These are phyloP conservation scores for Candida sanyaensis DNA, from an alignment of 1,139 yeast genomes.

Conservation along the genomic window DNA sequence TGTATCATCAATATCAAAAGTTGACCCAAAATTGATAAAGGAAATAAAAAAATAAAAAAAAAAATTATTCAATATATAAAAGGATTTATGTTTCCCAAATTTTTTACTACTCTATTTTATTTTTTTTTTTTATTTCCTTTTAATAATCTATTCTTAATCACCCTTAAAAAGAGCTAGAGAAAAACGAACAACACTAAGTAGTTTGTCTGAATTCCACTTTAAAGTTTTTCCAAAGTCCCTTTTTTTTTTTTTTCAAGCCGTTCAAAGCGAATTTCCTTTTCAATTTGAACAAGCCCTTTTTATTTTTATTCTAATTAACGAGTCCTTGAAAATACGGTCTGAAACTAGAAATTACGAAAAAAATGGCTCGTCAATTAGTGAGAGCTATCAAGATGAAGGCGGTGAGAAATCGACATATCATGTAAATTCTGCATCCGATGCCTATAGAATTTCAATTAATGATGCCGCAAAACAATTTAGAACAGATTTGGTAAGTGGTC, in stretches of 20 bases:
- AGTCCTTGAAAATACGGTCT: constrained; percentile 9
- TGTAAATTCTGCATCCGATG: not conserved
- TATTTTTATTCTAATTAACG: not conserved
- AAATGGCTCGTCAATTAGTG: constrained; percentile 10
- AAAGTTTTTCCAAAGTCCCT: not conserved
- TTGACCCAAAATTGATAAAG: too few relatives aligned
- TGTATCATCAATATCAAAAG: too few relatives aligned
- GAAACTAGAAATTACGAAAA: constrained; percentile 1
- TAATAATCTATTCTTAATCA: too few relatives aligned
- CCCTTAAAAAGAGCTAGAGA: too few relatives aligned
- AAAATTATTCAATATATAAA: too few relatives aligned
- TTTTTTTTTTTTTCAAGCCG: not conserved
- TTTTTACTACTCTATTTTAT: too few relatives aligned
- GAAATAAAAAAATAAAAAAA: too few relatives aligned
- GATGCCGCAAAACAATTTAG: constrained; percentile 38
- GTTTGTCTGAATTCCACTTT: too few relatives aligned
- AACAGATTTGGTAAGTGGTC: constrained; percentile 35
- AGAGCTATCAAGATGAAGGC: constrained; percentile 10
- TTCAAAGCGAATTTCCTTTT: not conserved
- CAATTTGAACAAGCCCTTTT: not conserved
- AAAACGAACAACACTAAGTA: too few relatives aligned
- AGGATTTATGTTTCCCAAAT: too few relatives aligned
- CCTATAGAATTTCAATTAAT: constrained; percentile 32
- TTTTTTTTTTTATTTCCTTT: too few relatives aligned
- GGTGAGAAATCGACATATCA: constrained; percentile 10